Conservation (phyloP, 176 grass and related monocot genomes). For the Oryza meyeriana region DNA sequence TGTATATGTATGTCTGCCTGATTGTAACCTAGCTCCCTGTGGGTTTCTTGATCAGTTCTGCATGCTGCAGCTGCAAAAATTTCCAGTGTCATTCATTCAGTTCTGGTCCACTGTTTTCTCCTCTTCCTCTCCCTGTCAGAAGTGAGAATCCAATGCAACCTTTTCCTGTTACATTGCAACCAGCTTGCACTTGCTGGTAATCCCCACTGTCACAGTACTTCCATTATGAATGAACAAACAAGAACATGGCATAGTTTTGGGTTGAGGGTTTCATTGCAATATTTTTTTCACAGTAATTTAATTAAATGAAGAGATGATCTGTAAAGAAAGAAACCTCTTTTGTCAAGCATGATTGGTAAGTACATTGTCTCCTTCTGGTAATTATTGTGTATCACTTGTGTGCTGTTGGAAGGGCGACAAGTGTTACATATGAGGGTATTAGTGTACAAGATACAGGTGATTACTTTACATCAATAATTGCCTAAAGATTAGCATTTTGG, state of each 20-base stretch:
- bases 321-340: constrained; percentile 4
- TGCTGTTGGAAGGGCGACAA: constrained; percentile 22
- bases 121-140: constrained; percentile 29
- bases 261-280: neutral
- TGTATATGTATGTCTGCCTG: constrained; percentile 24
- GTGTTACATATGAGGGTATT: constrained; percentile 32
- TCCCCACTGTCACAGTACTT: constrained; percentile 28
- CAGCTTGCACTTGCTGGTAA: constrained; percentile 26
- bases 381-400: constrained; percentile 44
- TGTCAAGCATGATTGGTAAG: constrained; percentile 35
- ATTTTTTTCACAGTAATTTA: constrained; percentile 2
- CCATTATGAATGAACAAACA: constrained; percentile 2
- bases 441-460: constrained; percentile 5
- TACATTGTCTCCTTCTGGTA: constrained; percentile 34
- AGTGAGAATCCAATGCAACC: constrained; percentile 40
- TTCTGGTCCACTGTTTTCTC: constrained; percentile 11
- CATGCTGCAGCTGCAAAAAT: constrained; percentile 7
- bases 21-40: constrained; percentile 7
- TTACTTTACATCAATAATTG: constrained; percentile 49
- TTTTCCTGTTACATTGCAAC: constrained; percentile 44
- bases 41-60: constrained; percentile 47
- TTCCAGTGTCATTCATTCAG: constrained; percentile 46
- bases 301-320: constrained; percentile 10
- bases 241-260: neutral
- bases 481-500: constrained; percentile 25